phyloP scores from a whole-genome alignment of 2,329 filamentous ascomycete species.

The Paraphoma chrysanthemicola region DNA sequence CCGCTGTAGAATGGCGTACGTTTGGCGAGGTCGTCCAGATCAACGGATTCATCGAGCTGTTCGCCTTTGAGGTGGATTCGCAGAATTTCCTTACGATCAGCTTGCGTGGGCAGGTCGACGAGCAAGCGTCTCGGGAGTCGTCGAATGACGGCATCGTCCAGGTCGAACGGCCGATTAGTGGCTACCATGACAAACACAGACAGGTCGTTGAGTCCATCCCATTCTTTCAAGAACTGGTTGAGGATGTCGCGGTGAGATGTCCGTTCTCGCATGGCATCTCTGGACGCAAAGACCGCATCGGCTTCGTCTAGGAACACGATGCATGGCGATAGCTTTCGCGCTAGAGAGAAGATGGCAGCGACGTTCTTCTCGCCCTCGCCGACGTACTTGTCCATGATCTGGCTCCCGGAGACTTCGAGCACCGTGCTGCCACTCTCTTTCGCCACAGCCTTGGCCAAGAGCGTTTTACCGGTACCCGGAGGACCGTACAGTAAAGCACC shows the following conservation, averaged over 20 bases:
- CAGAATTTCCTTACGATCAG: constrained; percentile 72
- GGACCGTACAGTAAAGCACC: constrained; percentile 89
- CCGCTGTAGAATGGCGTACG: constrained; percentile 80
- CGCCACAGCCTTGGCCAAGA: constrained; percentile 69
- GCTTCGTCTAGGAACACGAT: constrained; percentile 98
- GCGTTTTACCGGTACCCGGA: constrained; percentile 73
- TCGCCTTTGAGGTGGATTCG: constrained; percentile 75
- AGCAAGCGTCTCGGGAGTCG: constrained; percentile 75
- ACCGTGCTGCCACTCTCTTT: constrained; percentile 71
- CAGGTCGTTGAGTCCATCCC: constrained; percentile 87
- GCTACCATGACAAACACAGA: constrained; percentile 98
- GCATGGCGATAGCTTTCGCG: constrained; percentile 88
- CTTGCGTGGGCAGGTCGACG: constrained; percentile 73
- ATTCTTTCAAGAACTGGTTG: constrained; percentile 95
- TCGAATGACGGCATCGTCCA: constrained; percentile 87
- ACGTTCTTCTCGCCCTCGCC: constrained; percentile 96
- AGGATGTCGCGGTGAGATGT: constrained; percentile 85
- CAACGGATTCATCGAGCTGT: constrained; percentile 65
- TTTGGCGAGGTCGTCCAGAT: constrained; percentile 67
- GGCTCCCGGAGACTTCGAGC: constrained; percentile 86
- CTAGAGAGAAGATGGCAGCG: constrained; percentile 86
- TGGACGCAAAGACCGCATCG: constrained; percentile 85
- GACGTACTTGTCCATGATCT: constrained; percentile 95
- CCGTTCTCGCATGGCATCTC: constrained; percentile 70
- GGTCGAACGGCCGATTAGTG: constrained; percentile 92